These are phyloP conservation scores for Ogataea paraovalis DNA, from an alignment of 805 yeast species.

Conservation along the genomic window DNA sequence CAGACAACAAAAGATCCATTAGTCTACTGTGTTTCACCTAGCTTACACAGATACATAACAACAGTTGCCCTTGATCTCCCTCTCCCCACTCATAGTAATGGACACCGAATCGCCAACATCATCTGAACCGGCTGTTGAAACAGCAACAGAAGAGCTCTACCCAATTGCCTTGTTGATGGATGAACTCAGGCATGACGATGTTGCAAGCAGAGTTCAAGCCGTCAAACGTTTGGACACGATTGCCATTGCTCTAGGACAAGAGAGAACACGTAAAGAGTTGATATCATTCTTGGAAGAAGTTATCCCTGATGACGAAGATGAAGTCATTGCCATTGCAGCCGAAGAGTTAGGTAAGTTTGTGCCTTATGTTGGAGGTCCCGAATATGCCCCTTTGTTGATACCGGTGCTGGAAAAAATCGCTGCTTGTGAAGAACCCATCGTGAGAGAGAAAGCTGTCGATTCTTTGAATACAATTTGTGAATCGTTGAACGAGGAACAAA, in stretches of 20 bases:
- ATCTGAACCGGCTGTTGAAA: conserved; percentile 1
- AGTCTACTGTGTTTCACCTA: too few species aligned
- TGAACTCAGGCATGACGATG: conserved; percentile 91
- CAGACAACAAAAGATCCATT: too few species aligned
- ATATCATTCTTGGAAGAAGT: conserved; percentile 87
- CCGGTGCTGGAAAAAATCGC: conserved; percentile 80
- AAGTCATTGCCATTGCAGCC: conserved; percentile 90
- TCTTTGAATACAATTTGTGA: conserved; percentile 70
- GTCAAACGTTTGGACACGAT: conserved; percentile 93
- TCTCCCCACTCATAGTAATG: too few species aligned
- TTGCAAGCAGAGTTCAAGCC: conserved; percentile 87
- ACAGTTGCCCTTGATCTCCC: too few species aligned
- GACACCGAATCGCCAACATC: neutral
- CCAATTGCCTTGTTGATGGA: conserved; percentile 96
- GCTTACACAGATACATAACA: too few species aligned
- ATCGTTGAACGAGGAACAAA: conserved; percentile 59
- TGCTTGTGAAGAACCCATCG: conserved; percentile 93
- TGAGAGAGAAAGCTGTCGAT: conserved; percentile 89
- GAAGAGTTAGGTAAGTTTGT: conserved; percentile 84
- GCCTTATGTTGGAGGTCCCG: conserved; percentile 83
- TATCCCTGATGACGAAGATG: conserved; percentile 97
- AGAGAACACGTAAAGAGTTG: conserved; percentile 83
- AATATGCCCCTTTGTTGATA: conserved; percentile 53
- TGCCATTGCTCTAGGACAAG: conserved; percentile 92
- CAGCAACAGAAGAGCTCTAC: conserved; percentile 57